These are phyloP conservation scores for Leccinellum albellum DNA, from an alignment of 768 basidiomycete species.

Conservation along the genomic window DNA sequence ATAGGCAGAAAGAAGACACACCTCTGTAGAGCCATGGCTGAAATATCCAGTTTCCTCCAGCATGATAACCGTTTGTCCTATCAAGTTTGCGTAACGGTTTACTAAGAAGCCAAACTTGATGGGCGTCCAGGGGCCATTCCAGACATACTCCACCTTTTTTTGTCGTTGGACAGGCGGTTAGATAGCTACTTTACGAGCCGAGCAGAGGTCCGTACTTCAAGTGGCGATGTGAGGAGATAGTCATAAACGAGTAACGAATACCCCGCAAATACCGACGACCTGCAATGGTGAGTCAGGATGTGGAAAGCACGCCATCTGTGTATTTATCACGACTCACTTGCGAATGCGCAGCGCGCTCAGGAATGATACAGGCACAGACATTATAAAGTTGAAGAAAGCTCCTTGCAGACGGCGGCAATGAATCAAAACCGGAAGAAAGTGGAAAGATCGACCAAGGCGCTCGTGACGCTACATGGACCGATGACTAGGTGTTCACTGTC, in stretches of 20 bases:
- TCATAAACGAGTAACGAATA: slow-evolving; percentile 8
- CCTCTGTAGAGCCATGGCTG: neutral
- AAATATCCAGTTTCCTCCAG: slow-evolving; percentile 4
- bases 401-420: too few relatives aligned
- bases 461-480: too few relatives aligned
- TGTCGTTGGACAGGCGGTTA: neutral
- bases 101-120: slow-evolving; percentile 14
- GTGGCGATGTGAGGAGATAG: slow-evolving; percentile 8
- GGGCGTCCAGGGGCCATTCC: slow-evolving; percentile 10
- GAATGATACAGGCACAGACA: neutral
- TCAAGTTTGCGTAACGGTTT: slow-evolving; percentile 17
- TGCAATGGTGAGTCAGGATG: neutral
- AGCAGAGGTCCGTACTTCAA: slow-evolving; percentile 1
- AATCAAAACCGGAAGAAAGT: too few relatives aligned
- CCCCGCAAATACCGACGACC: neutral
- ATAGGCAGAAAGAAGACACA: too few relatives aligned
- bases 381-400: too few relatives aligned
- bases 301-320: neutral
- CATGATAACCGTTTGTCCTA: slow-evolving; percentile 8
- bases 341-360: neutral
- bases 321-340: neutral
- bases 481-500: neutral
- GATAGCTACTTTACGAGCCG: too few relatives aligned
- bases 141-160: slow-evolving; percentile 11
- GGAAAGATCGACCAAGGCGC: too few relatives aligned